Evolutionary conservation across 2,329 filamentous ascomycete species (phyloP), one percentile per base, ranked within the genome.

Genomic region (Celoporthe dispersa): DNA sequence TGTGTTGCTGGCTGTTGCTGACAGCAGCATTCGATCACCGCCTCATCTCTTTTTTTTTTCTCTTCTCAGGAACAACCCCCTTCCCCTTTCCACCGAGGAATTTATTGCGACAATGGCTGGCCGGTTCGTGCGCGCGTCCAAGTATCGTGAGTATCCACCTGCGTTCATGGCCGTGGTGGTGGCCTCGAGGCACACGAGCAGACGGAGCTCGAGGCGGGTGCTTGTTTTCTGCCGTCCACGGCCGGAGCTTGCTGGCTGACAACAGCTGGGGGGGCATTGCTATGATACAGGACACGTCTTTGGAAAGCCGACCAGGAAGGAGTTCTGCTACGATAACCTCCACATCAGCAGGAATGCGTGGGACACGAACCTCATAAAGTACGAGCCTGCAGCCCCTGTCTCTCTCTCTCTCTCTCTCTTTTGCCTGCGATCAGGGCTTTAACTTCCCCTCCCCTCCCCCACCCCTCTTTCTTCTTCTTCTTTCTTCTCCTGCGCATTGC

Each of bases 281-380:
- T 37, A 28, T 19, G 35, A 19, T 22, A 51, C 28, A 98, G 95
- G 95, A 87, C 96, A 99, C 87, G 92, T 99, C 84, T 99, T 98
- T 85, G 96, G 96, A 80, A 96, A 97, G 84, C 85, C 94, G 73
- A 97, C 94, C 75, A 91, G 93, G 83, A 98, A 97, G 88, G 96
- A 99, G 81, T 93, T 93, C 88, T 98, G 94, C 86, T 99, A 98
- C 84, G 96, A 99, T 83, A 98, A 98, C 82, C 86, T 99, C 76
- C 93, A 94, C 80, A 94, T 99, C 82, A 98, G 94, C 79, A 93
- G 92, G 83, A 99, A 99, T 90, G 96, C 96, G 68, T 99, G 96
- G 96, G 96, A 99, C 82, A 98, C 94, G 78, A 99, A 99, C 84
- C 85, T 64, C n/a, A 33, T 64, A 63, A 63, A 63, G 60, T 63